Conservation (phyloP, 371 early-diverging fungal species). For the Apophysomyces sp. region DNA sequence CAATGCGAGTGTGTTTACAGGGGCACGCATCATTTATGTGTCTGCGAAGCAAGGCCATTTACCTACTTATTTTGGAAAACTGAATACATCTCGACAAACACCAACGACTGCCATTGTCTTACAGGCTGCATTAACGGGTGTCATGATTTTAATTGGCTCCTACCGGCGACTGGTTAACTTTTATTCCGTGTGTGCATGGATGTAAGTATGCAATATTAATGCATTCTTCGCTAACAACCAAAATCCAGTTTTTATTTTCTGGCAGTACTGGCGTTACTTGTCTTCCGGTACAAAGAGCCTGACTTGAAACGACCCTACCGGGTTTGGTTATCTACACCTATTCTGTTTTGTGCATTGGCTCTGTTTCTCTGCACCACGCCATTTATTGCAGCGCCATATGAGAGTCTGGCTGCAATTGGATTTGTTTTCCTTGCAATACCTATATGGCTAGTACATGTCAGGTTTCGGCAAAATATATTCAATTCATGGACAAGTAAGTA, state of each 20-base stretch:
- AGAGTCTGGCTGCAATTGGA: slow-evolving; percentile 46
- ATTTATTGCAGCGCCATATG: slow-evolving; percentile 61
- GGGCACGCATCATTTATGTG: slow-evolving; percentile 72
- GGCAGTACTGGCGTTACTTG: slow-evolving; percentile 51
- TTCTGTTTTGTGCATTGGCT: slow-evolving; percentile 58
- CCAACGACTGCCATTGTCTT: slow-evolving; percentile 68
- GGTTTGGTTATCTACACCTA: slow-evolving; percentile 61
- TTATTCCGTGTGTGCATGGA: slow-evolving; percentile 75
- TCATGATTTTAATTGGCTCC: slow-evolving; percentile 67
- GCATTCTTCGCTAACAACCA: not conserved
- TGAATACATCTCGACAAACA: slow-evolving; percentile 59
- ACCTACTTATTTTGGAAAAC: slow-evolving; percentile 68
- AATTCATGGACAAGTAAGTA: slow-evolving; percentile 30
- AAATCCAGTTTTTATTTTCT: slow-evolving; percentile 42
- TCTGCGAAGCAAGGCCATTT: slow-evolving; percentile 72
- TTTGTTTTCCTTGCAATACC: slow-evolving; percentile 47
- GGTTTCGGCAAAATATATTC: slow-evolving; percentile 23
- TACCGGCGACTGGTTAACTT: slow-evolving; percentile 74
- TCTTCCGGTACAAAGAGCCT: slow-evolving; percentile 62
- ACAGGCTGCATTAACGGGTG: slow-evolving; percentile 60
- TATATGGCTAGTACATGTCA: slow-evolving; percentile 51
- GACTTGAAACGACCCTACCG: slow-evolving; percentile 61
- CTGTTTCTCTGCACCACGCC: slow-evolving; percentile 63
- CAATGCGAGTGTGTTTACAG: slow-evolving; percentile 75
- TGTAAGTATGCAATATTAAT: slow-evolving; percentile 33